Evolutionary conservation across 1,284 basidiomycete species (phyloP), one percentile per base, ranked within the genome.

Genomic region (Caloboletus firmus): DNA sequence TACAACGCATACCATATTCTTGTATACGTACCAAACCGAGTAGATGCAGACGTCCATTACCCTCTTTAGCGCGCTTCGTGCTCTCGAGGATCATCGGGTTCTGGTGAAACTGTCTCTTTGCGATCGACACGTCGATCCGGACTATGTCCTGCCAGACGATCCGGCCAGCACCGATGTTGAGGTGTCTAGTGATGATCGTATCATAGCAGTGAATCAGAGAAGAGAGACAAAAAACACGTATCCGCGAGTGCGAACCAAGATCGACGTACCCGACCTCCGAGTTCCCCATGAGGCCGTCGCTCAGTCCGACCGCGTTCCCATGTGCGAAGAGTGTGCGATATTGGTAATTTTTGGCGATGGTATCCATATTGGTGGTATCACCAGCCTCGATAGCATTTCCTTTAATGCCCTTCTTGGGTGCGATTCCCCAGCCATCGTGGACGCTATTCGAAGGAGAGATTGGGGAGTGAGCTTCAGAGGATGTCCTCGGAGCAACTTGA

Each of bases 81-180:
- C 82, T 81, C 43, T 81, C 83, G 32, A 94, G 74, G 63, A 95
- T 92, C 34, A 71, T 76, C 54, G 81, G 75, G 66, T 87, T 87
- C 69, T 91, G 84, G 73, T 93, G 86, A 74, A 95, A 94, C 63
- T 91, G 83, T 59, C 81, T 77, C 69, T 93, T 95, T 74, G 93
- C 87, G 74, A 95, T 95, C 20, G 86, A 81, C 44, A 93, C 87
- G 67, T 95, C 93, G 67, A 95, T 95, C 59, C 85, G 83, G 64
- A 95, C 93, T 64, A 96, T 95, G 66, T 95, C 93, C 72, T 96
- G 93, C 93, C 93, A 95, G 43, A 95, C 92, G 54, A 95, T 82
- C 36, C 93, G 85, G 2, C 93, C 93, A 52, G 93, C 93, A 45
- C 93, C 93, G 62, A 94, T 91, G 74, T 96, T 96, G 57, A 95